Evolutionary conservation across 345 rosid species (phyloP).

Genomic region (Abelmoschus esculentus): DNA sequence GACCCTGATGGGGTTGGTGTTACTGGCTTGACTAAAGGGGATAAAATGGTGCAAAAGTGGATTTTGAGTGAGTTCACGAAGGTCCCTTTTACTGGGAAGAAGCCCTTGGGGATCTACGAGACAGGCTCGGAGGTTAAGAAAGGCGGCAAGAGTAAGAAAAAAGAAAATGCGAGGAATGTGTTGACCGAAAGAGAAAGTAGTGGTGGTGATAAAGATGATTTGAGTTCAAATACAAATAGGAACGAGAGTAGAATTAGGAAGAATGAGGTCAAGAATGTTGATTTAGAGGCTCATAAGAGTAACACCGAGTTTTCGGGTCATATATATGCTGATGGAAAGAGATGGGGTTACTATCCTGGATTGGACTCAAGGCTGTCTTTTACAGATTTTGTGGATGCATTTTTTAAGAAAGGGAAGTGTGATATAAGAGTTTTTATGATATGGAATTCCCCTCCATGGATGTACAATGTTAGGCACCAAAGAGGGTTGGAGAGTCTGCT

Average conservation of each 20-base stretch:
- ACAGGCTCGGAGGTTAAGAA: constrained; percentile 13
- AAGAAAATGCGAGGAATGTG: constrained; percentile 13
- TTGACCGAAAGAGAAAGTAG: constrained; percentile 8
- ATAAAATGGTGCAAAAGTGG: constrained; percentile 63
- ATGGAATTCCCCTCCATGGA: constrained; percentile 96
- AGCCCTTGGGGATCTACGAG: constrained; percentile 41
- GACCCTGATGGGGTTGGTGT: constrained; percentile 84
- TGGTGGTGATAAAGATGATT: too few species aligned
- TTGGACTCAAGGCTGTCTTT: constrained; percentile 60
- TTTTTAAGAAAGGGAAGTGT: constrained; percentile 53
- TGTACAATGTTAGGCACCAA: constrained; percentile 79
- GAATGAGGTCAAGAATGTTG: constrained; percentile 7
- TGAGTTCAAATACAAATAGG: constrained; percentile 1
- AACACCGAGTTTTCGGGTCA: constrained; percentile 39
- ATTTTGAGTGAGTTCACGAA: constrained; percentile 54
- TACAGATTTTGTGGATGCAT: constrained; percentile 58
- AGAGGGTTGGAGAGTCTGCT: constrained; percentile 87
- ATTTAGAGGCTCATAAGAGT: constrained; percentile 18
- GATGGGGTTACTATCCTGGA: constrained; percentile 94
- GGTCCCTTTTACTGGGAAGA: constrained; percentile 53
- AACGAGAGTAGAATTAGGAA: constrained; percentile 11
- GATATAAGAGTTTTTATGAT: constrained; percentile 71
- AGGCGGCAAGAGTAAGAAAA: constrained; percentile 18
- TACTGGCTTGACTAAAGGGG: constrained; percentile 67
- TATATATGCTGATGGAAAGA: constrained; percentile 74